Base-by-base conservation (phyloP, 257 asterid genomes). In the Nicotiana tabacum region DNA sequence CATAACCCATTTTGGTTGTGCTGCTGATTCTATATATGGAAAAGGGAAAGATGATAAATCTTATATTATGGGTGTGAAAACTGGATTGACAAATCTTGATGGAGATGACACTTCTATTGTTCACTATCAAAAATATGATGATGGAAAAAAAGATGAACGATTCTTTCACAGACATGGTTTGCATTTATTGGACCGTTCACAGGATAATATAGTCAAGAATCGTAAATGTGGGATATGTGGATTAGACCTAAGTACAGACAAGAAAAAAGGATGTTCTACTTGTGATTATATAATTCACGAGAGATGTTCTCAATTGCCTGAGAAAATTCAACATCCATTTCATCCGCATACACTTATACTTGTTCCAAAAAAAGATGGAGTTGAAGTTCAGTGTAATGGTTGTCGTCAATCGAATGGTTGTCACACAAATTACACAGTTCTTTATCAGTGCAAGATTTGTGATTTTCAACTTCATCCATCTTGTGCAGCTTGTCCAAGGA, bases 401-500 rank as follows among this genome's bases (percentile, higher is more conserved):
- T 74, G 80, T 74, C 62, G 80, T 74, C 79, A 74, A 74, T 74
- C 62, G 0, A 74, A 9, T 74, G 80, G 62, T 48, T 27, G 61
- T 27, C 80, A 48, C 4, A 74, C 80, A 0, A 46, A 74, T 9
- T 74, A 74, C 27, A 13, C 80, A 48, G 80, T 74, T 48, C 33
- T 74, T 5, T 74, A 74, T 1, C 80, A 27, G 1, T 74, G 80
- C 62, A 48, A 48, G 2, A 48, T 48, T 27, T 74, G 80, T 48
- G 80, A 74, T 12, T 74, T 13, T 74, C 80, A 48, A 48, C 62
- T 74, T 24, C 80, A 74, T 74, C 80, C 80, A 7, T 24, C 80
- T 6, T 74, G 80, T 74, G 80, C 80, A 6, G 80, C 80, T 15
- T 24, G 62, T 74, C 80, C 80, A 74, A 74, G 62, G 13, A 74